These are phyloP conservation scores for Phialophora verrucosa DNA, from an alignment of 2,329 filamentous ascomycete species.

Conservation along the genomic window DNA sequence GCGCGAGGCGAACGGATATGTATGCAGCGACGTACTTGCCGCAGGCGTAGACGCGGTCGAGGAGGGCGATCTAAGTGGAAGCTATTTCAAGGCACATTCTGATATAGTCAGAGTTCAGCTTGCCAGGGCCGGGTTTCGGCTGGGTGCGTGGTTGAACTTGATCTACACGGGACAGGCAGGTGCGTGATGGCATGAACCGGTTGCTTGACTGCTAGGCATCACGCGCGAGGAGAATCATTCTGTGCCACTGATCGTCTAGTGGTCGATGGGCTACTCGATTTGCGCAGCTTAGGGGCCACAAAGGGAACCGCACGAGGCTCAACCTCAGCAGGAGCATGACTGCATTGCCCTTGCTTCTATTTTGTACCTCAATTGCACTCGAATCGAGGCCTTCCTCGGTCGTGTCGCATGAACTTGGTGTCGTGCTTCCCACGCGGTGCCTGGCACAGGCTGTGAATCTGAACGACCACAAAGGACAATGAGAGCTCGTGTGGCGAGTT, in stretches of 20 bases:
- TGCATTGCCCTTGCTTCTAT: neutral
- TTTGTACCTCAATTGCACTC: neutral
- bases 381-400: neutral
- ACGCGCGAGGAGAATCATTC: neutral
- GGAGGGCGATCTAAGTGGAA: constrained; percentile 48
- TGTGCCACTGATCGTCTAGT: neutral
- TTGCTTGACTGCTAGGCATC: neutral
- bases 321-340: constrained; percentile 1
- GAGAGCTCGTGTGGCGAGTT: neutral
- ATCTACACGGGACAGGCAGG: constrained; percentile 52
- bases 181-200: constrained; percentile 5
- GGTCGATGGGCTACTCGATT: neutral
- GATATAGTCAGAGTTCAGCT: constrained; percentile 48
- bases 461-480: neutral
- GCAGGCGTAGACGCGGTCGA: constrained; percentile 64
- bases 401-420: neutral
- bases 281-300: constrained; percentile 1
- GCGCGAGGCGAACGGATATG: constrained; percentile 64
- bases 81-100: constrained; percentile 32
- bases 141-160: constrained; percentile 70
- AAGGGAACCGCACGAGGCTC: neutral
- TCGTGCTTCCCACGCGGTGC: neutral
- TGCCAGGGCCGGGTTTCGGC: constrained; percentile 70
- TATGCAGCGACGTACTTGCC: constrained; percentile 69
- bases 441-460: neutral